A percentile compares a stretch with the other conserved stretches of the same genome.
These are phyloP conservation scores for Zoysia pacifica DNA, from an alignment of 176 grass and related monocot species.

Conservation along the genomic window DNA sequence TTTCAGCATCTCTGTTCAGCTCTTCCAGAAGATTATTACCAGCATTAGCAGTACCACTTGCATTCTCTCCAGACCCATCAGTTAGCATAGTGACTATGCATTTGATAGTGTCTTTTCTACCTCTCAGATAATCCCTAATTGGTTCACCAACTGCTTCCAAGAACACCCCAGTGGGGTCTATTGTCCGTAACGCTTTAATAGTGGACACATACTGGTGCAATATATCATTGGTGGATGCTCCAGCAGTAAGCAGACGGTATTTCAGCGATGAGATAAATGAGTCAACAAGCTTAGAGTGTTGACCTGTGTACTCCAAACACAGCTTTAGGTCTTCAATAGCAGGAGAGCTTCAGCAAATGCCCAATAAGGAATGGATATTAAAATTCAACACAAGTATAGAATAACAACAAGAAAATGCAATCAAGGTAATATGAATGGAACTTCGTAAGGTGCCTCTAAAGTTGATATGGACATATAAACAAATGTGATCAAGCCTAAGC, in stretches of 20 bases:
- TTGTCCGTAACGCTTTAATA: slow-evolving; percentile 86
- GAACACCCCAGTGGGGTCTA: slow-evolving; percentile 95
- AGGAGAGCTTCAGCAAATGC: slow-evolving; percentile 65
- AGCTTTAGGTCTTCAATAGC: slow-evolving; percentile 94
- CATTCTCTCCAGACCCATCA: slow-evolving; percentile 78
- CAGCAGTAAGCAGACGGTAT: slow-evolving; percentile 92
- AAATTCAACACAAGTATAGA: slow-evolving; percentile 25
- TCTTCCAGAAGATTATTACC: slow-evolving; percentile 93
- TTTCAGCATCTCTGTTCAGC: slow-evolving; percentile 90
- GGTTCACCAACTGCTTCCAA: slow-evolving; percentile 98
- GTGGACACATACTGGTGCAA: slow-evolving; percentile 98
- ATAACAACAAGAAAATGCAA: slow-evolving; percentile 36
- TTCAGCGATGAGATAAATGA: slow-evolving; percentile 93
- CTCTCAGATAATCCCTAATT: slow-evolving; percentile 97
- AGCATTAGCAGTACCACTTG: slow-evolving; percentile 65
- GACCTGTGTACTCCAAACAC: slow-evolving; percentile 93
- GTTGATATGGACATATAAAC: not conserved
- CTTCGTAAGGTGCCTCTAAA: slow-evolving; percentile 30
- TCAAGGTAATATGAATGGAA: slow-evolving; percentile 20
- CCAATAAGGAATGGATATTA: slow-evolving; percentile 26
- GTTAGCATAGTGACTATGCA: slow-evolving; percentile 98
- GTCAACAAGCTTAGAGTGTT: slow-evolving; percentile 92
- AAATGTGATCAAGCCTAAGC: slow-evolving; percentile 9
- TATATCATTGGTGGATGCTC: slow-evolving; percentile 98
- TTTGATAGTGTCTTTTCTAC: slow-evolving; percentile 98